A percentile compares a stretch with the other conserved stretches of the same genome.
Evolutionary conservation across 2,329 filamentous ascomycete species (phyloP).

Genomic region (Epichloe uncinata): DNA sequence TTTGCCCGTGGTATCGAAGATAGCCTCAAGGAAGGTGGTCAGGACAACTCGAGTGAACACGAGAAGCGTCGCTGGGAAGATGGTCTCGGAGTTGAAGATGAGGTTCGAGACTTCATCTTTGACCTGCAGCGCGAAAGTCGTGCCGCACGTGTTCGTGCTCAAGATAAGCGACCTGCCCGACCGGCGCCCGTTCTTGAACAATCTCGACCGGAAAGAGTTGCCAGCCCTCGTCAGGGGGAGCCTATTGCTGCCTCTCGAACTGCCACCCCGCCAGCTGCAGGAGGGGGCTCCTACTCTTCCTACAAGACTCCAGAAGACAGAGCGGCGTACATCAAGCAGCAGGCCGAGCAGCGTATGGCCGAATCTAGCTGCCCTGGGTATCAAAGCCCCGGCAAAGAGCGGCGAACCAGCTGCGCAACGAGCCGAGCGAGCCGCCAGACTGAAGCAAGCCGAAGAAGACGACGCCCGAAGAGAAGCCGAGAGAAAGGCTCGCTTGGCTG

Average conservation of each 20-base stretch:
- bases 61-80: slow-evolving; percentile 94
- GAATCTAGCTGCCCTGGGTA: slow-evolving; percentile 83
- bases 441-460: slow-evolving; percentile 86
- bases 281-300: slow-evolving; percentile 60
- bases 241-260: slow-evolving; percentile 40
- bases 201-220: slow-evolving; percentile 23
- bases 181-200: slow-evolving; percentile 28
- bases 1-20: slow-evolving; percentile 78
- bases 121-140: slow-evolving; percentile 82
- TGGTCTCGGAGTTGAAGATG: slow-evolving; percentile 87
- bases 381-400: slow-evolving; percentile 68
- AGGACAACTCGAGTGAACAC: slow-evolving; percentile 69
- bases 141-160: slow-evolving; percentile 52
- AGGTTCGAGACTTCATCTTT: slow-evolving; percentile 95
- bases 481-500: slow-evolving; percentile 67
- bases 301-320: slow-evolving; percentile 89
- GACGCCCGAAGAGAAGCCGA: slow-evolving; percentile 81
- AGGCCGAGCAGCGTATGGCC: slow-evolving; percentile 93
- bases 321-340: slow-evolving; percentile 91
- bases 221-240: slow-evolving; percentile 38
- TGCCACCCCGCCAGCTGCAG: slow-evolving; percentile 29
- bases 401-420: slow-evolving; percentile 74
- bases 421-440: slow-evolving; percentile 73
- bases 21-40: slow-evolving; percentile 66
- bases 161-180: slow-evolving; percentile 39